Evolutionary conservation across 2,329 filamentous ascomycete species (phyloP).

Genomic region (Fusarium kyushuense): DNA sequence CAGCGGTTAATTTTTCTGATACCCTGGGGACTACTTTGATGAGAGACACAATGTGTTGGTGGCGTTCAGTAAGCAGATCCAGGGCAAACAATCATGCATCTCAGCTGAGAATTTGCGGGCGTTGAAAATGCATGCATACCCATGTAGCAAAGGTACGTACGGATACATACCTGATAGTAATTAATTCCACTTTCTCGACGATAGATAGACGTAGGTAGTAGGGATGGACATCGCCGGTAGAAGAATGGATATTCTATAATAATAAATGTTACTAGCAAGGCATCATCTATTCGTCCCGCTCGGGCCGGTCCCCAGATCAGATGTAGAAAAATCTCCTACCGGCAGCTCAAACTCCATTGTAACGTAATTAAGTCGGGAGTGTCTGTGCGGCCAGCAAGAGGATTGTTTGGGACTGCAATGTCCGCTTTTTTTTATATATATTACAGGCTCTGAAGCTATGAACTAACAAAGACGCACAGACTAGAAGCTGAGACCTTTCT

Average conservation of each 20-base stretch:
- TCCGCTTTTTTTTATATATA: not conserved
- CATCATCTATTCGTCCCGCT: slow-evolving; percentile 23
- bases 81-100: slow-evolving; percentile 29
- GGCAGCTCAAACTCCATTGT: slow-evolving; percentile 12
- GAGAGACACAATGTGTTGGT: slow-evolving; percentile 25
- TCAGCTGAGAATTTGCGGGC: slow-evolving; percentile 25
- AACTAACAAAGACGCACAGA: slow-evolving; percentile 27
- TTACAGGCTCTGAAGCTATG: not conserved
- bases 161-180: not conserved
- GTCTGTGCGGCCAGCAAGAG: slow-evolving; percentile 6
- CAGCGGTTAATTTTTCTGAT: too few relatives aligned
- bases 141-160: not conserved
- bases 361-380: not conserved
- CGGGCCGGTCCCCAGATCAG: slow-evolving; percentile 38
- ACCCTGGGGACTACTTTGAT: too few relatives aligned
- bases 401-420: slow-evolving; percentile 9
- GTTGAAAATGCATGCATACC: not conserved
- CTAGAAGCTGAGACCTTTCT: slow-evolving; percentile 7
- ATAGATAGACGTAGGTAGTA: not conserved
- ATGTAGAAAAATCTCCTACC: slow-evolving; percentile 3
- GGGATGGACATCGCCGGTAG: not conserved
- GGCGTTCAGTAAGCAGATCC: slow-evolving; percentile 26
- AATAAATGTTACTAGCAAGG: slow-evolving; percentile 18
- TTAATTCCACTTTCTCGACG: not conserved
- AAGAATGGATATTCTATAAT: not conserved